Conservation (phyloP, 805 yeast species). For the Yarrowia keelungensis region DNA sequence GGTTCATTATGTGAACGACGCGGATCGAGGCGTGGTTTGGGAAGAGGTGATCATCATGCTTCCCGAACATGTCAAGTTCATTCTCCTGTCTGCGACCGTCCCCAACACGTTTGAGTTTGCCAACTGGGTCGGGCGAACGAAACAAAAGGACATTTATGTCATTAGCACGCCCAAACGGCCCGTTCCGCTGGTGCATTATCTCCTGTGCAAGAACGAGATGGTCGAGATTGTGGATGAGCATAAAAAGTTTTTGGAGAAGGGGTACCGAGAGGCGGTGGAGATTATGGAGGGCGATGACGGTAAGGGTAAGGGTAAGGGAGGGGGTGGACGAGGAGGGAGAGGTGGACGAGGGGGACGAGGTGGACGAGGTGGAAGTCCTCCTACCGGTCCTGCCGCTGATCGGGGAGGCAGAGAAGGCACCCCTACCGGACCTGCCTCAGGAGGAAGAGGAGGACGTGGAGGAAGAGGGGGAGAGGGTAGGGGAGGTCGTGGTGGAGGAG, state of each 20-base stretch:
- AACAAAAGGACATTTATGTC: constrained; percentile 93
- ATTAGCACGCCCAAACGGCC: constrained; percentile 97
- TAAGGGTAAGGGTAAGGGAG: constrained; percentile 47
- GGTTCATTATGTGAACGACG: constrained; percentile 96
- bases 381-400: constrained; percentile 40
- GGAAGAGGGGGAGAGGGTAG: constrained; percentile 47
- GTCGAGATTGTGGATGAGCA: constrained; percentile 77
- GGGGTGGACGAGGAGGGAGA: constrained; percentile 49
- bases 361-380: constrained; percentile 48
- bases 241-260: constrained; percentile 69
- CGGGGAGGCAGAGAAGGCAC: constrained; percentile 47
- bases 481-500: constrained; percentile 49
- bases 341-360: constrained; percentile 48
- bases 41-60: constrained; percentile 98
- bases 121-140: constrained; percentile 97
- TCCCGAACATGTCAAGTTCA: constrained; percentile 94
- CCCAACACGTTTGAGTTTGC: constrained; percentile 99
- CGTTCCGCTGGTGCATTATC: constrained; percentile 85
- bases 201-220: constrained; percentile 81
- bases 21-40: constrained; percentile 98
- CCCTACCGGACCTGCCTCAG: constrained; percentile 18
- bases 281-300: constrained; percentile 54
- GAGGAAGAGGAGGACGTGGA: constrained; percentile 49
- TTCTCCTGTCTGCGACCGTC: constrained; percentile 92
- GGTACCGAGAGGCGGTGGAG: constrained; percentile 56